A percentile compares a stretch with the other conserved stretches of the same genome.
Conservation (phyloP, 768 basidiomycete species). For the Lactarius tabidus region DNA sequence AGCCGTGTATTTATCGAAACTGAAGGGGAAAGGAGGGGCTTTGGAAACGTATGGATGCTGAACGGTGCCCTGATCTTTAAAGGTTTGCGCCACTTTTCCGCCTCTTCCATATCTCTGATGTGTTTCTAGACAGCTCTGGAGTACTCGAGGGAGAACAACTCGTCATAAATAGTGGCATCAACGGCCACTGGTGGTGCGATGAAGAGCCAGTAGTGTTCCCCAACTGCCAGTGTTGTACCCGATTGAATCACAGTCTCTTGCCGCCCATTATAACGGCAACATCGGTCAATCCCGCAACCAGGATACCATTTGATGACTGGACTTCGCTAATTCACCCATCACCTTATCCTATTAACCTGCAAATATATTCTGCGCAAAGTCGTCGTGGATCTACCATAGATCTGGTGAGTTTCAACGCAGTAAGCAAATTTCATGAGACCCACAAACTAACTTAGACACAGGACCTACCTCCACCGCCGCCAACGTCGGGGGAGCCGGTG, state of each 20-base stretch:
- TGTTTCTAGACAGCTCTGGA: constrained; percentile 2
- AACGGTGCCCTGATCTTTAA: constrained; percentile 3
- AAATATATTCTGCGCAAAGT: not conserved
- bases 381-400: not conserved
- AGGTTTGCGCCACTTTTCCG: not conserved
- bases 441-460: not conserved
- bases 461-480: not conserved
- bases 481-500: not conserved
- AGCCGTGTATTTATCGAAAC: constrained; percentile 5
- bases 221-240: not conserved
- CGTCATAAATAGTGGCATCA: not conserved
- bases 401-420: not conserved
- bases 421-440: not conserved
- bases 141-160: constrained; percentile 6
- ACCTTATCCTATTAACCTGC: not conserved
- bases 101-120: not conserved
- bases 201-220: not conserved
- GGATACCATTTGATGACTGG: not conserved
- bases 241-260: not conserved
- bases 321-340: not conserved
- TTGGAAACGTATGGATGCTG: constrained; percentile 5
- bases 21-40: not conserved
- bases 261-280: not conserved
- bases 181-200: not conserved
- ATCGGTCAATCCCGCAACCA: not conserved